phyloP scores from a whole-genome alignment of 805 yeast genomes.

The Ogataea kodamae region DNA sequence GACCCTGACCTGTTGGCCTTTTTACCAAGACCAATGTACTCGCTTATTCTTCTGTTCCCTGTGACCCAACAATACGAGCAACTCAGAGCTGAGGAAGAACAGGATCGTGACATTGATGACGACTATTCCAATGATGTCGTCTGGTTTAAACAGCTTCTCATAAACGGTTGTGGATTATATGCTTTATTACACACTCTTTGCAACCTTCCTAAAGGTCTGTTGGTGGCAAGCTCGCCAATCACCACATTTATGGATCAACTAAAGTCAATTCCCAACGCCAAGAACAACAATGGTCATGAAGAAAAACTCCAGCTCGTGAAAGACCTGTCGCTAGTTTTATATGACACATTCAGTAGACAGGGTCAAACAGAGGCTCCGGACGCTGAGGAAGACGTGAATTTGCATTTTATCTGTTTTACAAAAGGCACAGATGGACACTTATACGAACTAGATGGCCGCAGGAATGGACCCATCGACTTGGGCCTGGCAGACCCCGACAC shows the following conservation, averaged over 20 bases:
- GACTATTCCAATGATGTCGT: conserved; percentile 37
- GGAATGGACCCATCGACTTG: conserved; percentile 68
- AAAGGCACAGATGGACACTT: conserved; percentile 52
- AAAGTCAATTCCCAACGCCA: conserved; percentile 10
- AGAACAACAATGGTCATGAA: conserved; percentile 20
- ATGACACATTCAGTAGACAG: conserved; percentile 42
- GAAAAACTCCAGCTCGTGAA: conserved; percentile 30
- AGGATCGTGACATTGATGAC: conserved; percentile 19
- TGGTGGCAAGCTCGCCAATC: conserved; percentile 36
- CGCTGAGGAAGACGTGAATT: conserved; percentile 50
- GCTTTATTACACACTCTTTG: conserved; percentile 67
- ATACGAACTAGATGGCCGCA: conserved; percentile 87
- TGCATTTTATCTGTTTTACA: conserved; percentile 78
- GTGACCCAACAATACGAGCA: conserved; percentile 59
- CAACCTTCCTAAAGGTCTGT: conserved; percentile 45
- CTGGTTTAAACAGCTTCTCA: conserved; percentile 86
- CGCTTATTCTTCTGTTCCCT: conserved; percentile 80
- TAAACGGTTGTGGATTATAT: conserved; percentile 90
- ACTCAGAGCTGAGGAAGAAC: conserved; percentile 36
- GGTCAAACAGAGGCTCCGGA: conserved; percentile 70
- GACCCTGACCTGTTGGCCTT: conserved; percentile 80
- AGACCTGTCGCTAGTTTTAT: conserved; percentile 30
- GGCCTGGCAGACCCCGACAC: conserved; percentile 37
- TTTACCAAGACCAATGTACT: conserved; percentile 76
- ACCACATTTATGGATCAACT: conserved; percentile 20